Evolutionary conservation across 2,329 filamentous ascomycete genomes (phyloP).

Genomic region (Pezizomycotina sp.): DNA sequence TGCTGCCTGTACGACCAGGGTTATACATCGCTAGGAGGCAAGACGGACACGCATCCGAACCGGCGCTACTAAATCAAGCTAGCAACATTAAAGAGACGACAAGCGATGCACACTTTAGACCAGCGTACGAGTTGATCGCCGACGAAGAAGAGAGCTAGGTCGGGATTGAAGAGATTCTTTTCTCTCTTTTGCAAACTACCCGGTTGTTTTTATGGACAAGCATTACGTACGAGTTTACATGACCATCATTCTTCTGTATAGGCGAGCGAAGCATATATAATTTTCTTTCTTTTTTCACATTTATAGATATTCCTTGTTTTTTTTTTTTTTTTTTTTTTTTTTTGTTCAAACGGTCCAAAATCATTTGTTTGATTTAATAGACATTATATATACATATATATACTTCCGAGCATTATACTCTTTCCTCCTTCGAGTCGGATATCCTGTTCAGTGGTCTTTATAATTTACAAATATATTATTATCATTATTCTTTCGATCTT

Average conservation of each 20-base stretch:
- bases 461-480: no score
- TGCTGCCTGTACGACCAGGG: conserved; percentile 75
- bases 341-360: no score
- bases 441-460: no score
- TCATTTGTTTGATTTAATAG: no score
- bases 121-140: conserved; percentile 57
- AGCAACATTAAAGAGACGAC: conserved; percentile 25
- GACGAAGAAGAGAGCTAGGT: conserved; percentile 63
- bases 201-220: neutral
- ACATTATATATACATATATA: neutral
- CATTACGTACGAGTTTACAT: neutral
- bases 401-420: neutral
- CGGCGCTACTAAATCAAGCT: conserved; percentile 40
- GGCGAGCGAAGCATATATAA: neutral
- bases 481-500: no score
- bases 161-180: conserved; percentile 43
- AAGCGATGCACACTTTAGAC: conserved; percentile 38
- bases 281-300: neutral
- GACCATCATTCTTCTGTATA: neutral
- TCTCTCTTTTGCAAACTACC: no score
- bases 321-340: neutral
- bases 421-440: no score
- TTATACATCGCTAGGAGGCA: conserved; percentile 85
- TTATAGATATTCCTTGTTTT: neutral
- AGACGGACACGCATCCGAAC: conserved; percentile 81